Percentiles rank a stretch among this genome's conserved stretches.
Conservation (phyloP, 495 filamentous ascomycete genomes). For the Xanthoparmelia taractica region DNA sequence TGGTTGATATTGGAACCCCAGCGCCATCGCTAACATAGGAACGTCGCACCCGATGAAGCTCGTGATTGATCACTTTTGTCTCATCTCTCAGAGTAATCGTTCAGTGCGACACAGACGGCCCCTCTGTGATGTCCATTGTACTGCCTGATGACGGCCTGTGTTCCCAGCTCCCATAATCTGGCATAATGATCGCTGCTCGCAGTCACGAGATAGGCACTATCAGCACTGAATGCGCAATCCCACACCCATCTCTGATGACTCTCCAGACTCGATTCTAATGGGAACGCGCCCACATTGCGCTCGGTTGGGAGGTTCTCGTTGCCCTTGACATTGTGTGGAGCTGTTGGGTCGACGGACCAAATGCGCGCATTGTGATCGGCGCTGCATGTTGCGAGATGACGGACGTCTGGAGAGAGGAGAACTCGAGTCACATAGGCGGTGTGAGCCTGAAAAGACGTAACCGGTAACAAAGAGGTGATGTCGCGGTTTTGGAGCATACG, state of each 20-base stretch:
- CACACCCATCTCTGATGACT: conserved; percentile 98
- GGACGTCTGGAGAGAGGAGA: conserved; percentile 92
- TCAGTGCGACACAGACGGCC: conserved; percentile 90
- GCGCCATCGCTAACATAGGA: conserved; percentile 19
- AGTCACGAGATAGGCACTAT: conserved; percentile 95
- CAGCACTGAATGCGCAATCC: conserved; percentile 97
- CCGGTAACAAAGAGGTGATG: conserved; percentile 76
- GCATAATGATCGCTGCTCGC: conserved; percentile 97
- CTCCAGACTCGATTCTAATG: conserved; percentile 83
- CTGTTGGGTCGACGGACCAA: conserved; percentile 67
- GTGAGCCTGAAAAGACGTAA: conserved; percentile 90
- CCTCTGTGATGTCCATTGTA: conserved; percentile 97
- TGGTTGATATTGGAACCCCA: conserved; percentile 2
- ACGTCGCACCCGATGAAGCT: background rate
- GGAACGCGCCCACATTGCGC: conserved; percentile 47
- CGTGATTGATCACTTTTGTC: background rate
- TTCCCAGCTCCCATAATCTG: conserved; percentile 83
- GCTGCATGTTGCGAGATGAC: conserved; percentile 92
- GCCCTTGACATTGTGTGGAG: conserved; percentile 24
- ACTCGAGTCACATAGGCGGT: conserved; percentile 91
- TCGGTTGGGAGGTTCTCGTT: conserved; percentile 34
- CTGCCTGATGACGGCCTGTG: conserved; percentile 84
- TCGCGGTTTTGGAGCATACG: conserved; percentile 77
- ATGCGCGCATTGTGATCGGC: conserved; percentile 98
- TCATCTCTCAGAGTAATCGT: conserved; percentile 78